Evolutionary conservation across 768 basidiomycete species (phyloP), one percentile per base, ranked within the genome.

Genomic region (Kondoa subrosea): DNA sequence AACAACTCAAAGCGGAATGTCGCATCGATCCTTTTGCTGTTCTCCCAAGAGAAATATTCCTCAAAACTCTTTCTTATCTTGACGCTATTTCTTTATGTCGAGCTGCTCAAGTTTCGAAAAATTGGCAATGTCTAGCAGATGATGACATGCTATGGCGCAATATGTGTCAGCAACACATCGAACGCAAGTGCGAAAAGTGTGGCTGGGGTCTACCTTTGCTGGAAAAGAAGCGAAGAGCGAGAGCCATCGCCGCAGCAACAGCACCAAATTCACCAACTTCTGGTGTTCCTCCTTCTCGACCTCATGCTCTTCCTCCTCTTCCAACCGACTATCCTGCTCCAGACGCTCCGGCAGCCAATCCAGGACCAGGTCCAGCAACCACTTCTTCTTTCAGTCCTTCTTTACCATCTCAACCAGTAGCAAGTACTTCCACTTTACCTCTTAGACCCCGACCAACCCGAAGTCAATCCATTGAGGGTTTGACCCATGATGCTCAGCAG

Each of bases 91-190:
- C 88, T 15, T 83, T 97, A 40, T 86, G 88, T 30, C 85, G 88
- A 15, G 89, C 91, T 12, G 86, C 90, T 17, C 83, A 89, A 34
- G 93, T 99, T 25, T 90, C 87, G 65, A 86, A 64, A 61, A 56
- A 25, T 33, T 99, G 95, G 95, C 87, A 83, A 74, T 78, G 78
- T 30, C 83, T 96, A 4, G 93, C 93, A 0, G 93, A 97, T 78
- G 93, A 97, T 76, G 89, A 99, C 73, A 80, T 91, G 59, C 83
- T 99, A 62, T 99, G 95, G 95, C 82, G 87, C 56, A 85, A 85
- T 26, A 97, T 99, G 76, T 97, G 95, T 77, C 90, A 93, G 75
- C 95, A 99, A 76, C 95, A 99, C 70, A 97, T 99, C 66, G 93
- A 93, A 25, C 86, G 91, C 74, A 93, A 91, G 74, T 99, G 95